Base-by-base conservation (phyloP, 2,329 filamentous ascomycete genomes). In the Aspergillus pseudonomiae region DNA sequence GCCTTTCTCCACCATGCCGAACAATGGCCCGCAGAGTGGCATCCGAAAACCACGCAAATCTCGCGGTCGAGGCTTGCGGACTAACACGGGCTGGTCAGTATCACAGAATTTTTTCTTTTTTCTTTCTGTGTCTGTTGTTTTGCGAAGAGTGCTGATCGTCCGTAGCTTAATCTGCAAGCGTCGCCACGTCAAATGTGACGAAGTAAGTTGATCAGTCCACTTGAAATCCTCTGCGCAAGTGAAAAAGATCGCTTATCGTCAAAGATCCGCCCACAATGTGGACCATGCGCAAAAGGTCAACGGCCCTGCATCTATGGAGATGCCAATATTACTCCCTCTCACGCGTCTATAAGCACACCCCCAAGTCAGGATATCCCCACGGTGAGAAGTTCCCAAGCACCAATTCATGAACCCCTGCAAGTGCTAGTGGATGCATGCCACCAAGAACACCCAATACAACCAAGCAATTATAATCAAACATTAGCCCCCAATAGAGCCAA, bases 121-220 rank as follows among this genome's bases (percentile, higher is more conserved):
- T 46, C 16, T 34, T 12, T 45, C 24, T 11, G 43, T n/a, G 21
- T 2, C 43, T 46, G 10, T 46, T n/a, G 6, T 24, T 24, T 36
- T 46, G 43, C 43, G 24, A 16, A 48, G 50, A 41, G 39, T 34
- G 34, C 59, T 65, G 52, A 69, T 56, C 28, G 24, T 24, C 50
- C 36, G 41, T 21, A 74, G 72, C 59, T 60, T 73, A 21, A 63
- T 70, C 34, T 74, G 73, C 66, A 74, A 74, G 53, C 66, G 66
- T 24, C 67, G 73, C 19, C 73, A 74, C 58, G 71, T 75, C 36
- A 75, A 75, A 57, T 75, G 73, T 34, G 73, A 74, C 45, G 73
- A 74, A 57, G 70, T 69, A 62, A 39, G 66, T 57, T 50, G 6
- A 48, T 48, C 21, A 24, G 12, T 16, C 6, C 24, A 14, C 4